Base-by-base conservation (phyloP, 495 filamentous ascomycete species). In the Entonaema liquescens region DNA sequence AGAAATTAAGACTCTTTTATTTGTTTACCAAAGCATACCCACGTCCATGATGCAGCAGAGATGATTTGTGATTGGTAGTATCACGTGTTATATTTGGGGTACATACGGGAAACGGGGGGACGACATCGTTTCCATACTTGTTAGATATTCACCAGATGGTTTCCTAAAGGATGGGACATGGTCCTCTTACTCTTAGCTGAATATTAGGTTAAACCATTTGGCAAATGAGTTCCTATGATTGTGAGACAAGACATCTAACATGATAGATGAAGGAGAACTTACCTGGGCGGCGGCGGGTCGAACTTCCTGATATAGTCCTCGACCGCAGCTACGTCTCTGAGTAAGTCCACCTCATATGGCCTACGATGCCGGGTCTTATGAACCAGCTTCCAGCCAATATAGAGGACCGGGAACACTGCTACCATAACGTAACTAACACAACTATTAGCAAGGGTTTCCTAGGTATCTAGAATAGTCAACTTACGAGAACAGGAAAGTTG, bases 401-500 rank as follows among this genome's bases (percentile, higher is more conserved):
- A 94, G 0, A 95, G 79, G 1, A 91, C 59, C 0, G 91, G 91
- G 64, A 62, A 74, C 12, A 74, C 36, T 6, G 33, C 58, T 31
- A 74, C 68, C 71, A 74, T 70, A 11, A 42, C 33, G 12, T 74
- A 70, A 3, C 64, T 71, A 52, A 3, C 9, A 19, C 1, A 21
- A 8, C 35, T 11, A 62, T 70, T 28, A 67, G 59, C 40, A 21
- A n/a, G 17, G 25, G 31, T 1, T 50, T 47, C 11, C 9, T 3
- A 11, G 31, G 26, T 21, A 47, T 60, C 2, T 26, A 55, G 25
- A 63, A 36, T 31, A 11, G 13, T 29, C 36, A 8, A 82, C 85
- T 82, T 71, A 93, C 76, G 89, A 91, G 78, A 94, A 94, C 29
- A 94, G 78, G 69, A 95, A 94, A 0, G 86, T 91, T 1, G 91